These are phyloP conservation scores for Fusarium globosum DNA, from an alignment of 2,329 filamentous ascomycete species.

Conservation along the genomic window DNA sequence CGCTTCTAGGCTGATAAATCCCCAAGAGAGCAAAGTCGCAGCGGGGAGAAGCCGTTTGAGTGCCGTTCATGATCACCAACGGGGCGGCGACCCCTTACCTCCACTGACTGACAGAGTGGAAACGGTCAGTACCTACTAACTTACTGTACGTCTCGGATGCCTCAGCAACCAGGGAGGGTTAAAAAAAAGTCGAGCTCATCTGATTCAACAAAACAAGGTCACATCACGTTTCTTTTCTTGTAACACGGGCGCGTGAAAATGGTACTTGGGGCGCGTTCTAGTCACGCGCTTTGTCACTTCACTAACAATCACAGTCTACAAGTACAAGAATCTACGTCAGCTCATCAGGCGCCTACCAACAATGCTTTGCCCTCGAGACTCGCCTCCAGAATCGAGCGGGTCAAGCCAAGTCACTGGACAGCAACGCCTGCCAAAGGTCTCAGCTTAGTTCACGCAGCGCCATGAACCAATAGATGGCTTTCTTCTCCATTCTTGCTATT, in stretches of 20 bases:
- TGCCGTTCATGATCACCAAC: conserved; percentile 29
- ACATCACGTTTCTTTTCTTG: conserved; percentile 28
- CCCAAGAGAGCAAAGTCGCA: conserved; percentile 7
- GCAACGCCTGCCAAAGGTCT: conserved; percentile 34
- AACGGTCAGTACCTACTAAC: neutral
- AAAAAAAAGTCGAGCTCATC: conserved; percentile 17
- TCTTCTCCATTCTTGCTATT: neutral
- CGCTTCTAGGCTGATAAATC: conserved; percentile 25
- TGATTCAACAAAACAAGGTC: conserved; percentile 36
- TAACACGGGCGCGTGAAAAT: conserved; percentile 36
- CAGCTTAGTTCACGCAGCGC: conserved; percentile 22
- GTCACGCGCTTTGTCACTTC: conserved; percentile 33
- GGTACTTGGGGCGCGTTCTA: conserved; percentile 13
- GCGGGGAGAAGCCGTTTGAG: conserved; percentile 25
- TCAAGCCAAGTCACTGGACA: conserved; percentile 41
- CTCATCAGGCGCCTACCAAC: conserved; percentile 30
- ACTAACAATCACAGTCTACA: neutral
- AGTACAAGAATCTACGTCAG: conserved; percentile 14
- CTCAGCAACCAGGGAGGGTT: conserved; percentile 39
- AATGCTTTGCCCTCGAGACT: conserved; percentile 22
- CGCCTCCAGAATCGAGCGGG: conserved; percentile 20
- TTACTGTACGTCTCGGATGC: conserved; percentile 29
- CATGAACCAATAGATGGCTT: conserved; percentile 7
- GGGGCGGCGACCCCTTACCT: conserved; percentile 21
- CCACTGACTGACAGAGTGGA: conserved; percentile 17